These are phyloP conservation scores for Nadsonia fulvescens DNA, from an alignment of 805 yeast species.

Conservation along the genomic window DNA sequence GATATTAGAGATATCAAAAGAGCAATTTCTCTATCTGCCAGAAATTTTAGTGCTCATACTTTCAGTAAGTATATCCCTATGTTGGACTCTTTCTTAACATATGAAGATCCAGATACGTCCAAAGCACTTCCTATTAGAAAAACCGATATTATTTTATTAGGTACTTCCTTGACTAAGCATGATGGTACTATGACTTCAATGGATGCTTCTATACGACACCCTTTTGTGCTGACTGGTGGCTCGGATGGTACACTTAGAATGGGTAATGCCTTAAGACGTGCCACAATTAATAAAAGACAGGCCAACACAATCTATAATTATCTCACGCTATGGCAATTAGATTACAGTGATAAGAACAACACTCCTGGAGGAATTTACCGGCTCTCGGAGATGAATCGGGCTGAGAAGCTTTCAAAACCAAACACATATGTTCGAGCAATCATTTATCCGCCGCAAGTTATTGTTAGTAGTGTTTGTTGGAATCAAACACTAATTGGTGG, in stretches of 20 bases:
- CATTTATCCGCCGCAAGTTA: conserved; percentile 30
- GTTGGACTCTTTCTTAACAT: conserved; percentile 16
- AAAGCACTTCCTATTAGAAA: conserved; percentile 23
- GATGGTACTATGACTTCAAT: conserved; percentile 24
- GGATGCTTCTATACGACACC: conserved; percentile 27
- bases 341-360: conserved; percentile 21
- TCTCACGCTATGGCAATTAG: conserved; percentile 18
- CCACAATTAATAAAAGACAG: conserved; percentile 13
- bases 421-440: conserved; percentile 14
- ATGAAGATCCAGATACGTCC: conserved; percentile 24
- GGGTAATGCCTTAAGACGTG: conserved; percentile 22
- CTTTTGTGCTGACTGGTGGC: conserved; percentile 29
- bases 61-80: conserved; percentile 11
- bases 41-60: conserved; percentile 4
- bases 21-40: no score
- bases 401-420: conserved; percentile 14
- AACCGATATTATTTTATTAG: conserved; percentile 12
- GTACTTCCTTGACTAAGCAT: conserved; percentile 22
- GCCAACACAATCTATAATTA: conserved; percentile 11
- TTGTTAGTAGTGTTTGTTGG: conserved; percentile 39
- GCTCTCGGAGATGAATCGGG: conserved; percentile 25
- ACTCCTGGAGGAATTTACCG: conserved; percentile 23
- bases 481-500: conserved; percentile 27
- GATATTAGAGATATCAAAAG: conserved; percentile 18
- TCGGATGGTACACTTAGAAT: conserved; percentile 30